A percentile compares a stretch with the other conserved stretches of the same genome.
Evolutionary conservation across 2,329 filamentous ascomycete genomes (phyloP).

Genomic region (Ascochyta clinopodiicola): DNA sequence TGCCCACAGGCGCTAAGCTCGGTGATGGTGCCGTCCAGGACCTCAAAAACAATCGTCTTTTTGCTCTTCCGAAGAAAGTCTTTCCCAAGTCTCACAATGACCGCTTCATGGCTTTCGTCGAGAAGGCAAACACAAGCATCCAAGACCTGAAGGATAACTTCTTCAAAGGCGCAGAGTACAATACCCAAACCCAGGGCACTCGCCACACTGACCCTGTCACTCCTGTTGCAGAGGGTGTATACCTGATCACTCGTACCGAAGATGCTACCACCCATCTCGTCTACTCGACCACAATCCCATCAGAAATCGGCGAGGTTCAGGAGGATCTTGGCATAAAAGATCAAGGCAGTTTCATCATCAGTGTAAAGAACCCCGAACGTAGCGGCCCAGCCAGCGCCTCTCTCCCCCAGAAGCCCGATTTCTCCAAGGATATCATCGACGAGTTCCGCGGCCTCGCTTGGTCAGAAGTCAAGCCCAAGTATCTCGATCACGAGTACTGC

Average conservation of each 20-base stretch:
- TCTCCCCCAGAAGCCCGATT: slow-evolving; percentile 71
- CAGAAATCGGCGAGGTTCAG: slow-evolving; percentile 73
- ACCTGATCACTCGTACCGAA: slow-evolving; percentile 74
- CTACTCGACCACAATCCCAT: slow-evolving; percentile 79
- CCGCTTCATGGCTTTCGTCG: slow-evolving; percentile 81
- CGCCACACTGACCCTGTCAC: slow-evolving; percentile 72
- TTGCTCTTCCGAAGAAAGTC: slow-evolving; percentile 84
- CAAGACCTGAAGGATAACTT: slow-evolving; percentile 76
- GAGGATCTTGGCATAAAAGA: slow-evolving; percentile 73
- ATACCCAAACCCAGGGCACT: slow-evolving; percentile 76
- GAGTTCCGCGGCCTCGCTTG: slow-evolving; percentile 77
- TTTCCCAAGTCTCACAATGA: slow-evolving; percentile 73
- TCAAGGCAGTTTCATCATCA: slow-evolving; percentile 79
- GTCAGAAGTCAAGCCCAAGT: slow-evolving; percentile 74
- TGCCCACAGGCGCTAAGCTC: slow-evolving; percentile 73
- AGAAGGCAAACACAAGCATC: slow-evolving; percentile 72
- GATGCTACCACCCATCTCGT: slow-evolving; percentile 76
- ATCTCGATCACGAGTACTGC: slow-evolving; percentile 75
- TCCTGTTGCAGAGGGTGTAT: slow-evolving; percentile 84
- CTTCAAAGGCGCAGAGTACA: slow-evolving; percentile 70
- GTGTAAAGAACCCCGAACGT: slow-evolving; percentile 78
- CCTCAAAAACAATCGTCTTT: slow-evolving; percentile 69
- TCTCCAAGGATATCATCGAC: slow-evolving; percentile 72
- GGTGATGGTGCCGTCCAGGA: slow-evolving; percentile 64
- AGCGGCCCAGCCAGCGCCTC: slow-evolving; percentile 68